These are phyloP conservation scores for Desmodesmus armatus DNA, from an alignment of 139 green algal species.

Conservation along the genomic window DNA sequence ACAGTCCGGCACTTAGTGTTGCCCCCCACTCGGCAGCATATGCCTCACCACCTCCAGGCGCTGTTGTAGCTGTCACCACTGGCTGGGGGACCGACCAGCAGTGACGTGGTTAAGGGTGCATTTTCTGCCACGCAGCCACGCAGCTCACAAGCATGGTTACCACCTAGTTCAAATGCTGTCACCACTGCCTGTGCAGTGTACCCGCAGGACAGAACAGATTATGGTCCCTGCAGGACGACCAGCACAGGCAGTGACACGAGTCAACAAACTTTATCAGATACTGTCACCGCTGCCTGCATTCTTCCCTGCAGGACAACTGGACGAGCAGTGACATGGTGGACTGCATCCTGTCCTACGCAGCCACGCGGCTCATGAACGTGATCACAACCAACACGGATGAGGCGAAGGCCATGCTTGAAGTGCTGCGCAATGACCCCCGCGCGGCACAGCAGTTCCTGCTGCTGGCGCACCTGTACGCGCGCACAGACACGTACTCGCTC, in stretches of 20 bases:
- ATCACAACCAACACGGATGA: slow-evolving; percentile 45
- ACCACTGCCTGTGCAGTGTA: not conserved
- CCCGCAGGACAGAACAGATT: too few relatives aligned
- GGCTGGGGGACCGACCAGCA: too few relatives aligned
- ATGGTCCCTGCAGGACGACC: too few relatives aligned
- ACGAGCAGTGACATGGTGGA: slow-evolving; percentile 86
- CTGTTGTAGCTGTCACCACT: too few relatives aligned
- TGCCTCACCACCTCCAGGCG: too few relatives aligned
- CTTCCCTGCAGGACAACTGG: slow-evolving; percentile 61
- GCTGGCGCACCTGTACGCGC: slow-evolving; percentile 79
- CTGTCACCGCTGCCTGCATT: not conserved
- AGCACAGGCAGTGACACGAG: too few relatives aligned
- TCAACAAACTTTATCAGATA: too few relatives aligned
- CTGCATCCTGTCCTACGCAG: slow-evolving; percentile 84
- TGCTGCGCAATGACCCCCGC: slow-evolving; percentile 63
- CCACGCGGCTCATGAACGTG: slow-evolving; percentile 74
- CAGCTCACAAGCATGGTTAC: too few relatives aligned
- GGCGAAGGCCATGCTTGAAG: slow-evolving; percentile 68
- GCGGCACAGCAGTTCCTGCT: slow-evolving; percentile 84
- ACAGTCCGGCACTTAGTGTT: too few relatives aligned
- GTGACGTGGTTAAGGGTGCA: not conserved
- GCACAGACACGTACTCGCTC: slow-evolving; percentile 77
- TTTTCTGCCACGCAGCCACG: too few relatives aligned
- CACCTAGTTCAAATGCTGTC: not conserved
- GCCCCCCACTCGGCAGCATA: too few relatives aligned